phyloP scores from a whole-genome alignment of 176 grass and related monocot species.

The Puccinellia tenuiflora region DNA sequence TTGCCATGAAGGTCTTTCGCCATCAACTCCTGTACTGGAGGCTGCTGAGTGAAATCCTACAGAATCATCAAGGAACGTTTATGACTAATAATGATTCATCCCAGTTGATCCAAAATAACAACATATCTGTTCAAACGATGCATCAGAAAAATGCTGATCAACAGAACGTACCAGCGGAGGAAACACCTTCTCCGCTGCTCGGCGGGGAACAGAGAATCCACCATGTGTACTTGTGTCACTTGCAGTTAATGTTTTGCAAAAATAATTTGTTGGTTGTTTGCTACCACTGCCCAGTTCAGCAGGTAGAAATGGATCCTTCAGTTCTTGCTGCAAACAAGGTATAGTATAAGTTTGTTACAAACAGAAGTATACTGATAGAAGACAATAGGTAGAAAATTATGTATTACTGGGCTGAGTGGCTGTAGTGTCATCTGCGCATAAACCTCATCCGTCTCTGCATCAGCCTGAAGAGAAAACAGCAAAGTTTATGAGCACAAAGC shows the following conservation, averaged over 20 bases:
- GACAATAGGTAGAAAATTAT: conserved; percentile 4
- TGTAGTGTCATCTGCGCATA: conserved; percentile 93
- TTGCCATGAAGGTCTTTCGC: conserved; percentile 92
- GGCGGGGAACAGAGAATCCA: conserved; percentile 95
- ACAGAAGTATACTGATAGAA: not conserved
- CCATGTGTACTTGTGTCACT: conserved; percentile 99
- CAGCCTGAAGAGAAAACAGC: conserved; percentile 51
- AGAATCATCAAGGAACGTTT: conserved; percentile 30
- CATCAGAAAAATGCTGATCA: not conserved
- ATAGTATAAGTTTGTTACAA: not conserved
- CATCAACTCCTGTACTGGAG: conserved; percentile 87
- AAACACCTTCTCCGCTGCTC: conserved; percentile 97
- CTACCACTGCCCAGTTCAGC: conserved; percentile 64
- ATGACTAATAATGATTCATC: conserved; percentile 10
- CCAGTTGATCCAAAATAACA: not conserved
- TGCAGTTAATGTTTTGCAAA: conserved; percentile 97
- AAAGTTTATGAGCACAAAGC: conserved; percentile 13
- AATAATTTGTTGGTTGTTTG: conserved; percentile 95
- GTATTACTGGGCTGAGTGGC: conserved; percentile 74
- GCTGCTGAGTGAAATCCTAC: conserved; percentile 93
- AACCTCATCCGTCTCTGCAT: conserved; percentile 94
- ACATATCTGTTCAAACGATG: not conserved
- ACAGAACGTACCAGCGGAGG: conserved; percentile 70
- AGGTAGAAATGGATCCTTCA: conserved; percentile 84
- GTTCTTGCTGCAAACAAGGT: conserved; percentile 61